Evolutionary conservation across 148 eudicot genomes (phyloP).

Genomic region (Cornus controversa): DNA sequence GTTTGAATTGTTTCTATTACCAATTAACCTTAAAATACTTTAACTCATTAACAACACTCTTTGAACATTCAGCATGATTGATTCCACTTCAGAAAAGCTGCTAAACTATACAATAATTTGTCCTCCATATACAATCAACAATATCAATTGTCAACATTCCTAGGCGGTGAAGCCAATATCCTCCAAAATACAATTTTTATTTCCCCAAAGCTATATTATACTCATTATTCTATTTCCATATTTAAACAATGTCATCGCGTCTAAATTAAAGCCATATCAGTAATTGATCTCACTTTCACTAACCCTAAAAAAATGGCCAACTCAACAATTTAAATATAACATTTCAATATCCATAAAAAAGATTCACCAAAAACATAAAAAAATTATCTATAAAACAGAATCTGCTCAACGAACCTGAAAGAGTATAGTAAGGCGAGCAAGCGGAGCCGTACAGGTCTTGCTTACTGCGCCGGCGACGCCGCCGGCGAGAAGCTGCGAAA

Average conservation of each 20-base stretch:
- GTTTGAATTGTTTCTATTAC: no score
- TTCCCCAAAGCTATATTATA: neutral
- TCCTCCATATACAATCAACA: no score
- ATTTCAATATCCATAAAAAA: no score
- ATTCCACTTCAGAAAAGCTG: no score
- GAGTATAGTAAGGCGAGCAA: constrained; percentile 69
- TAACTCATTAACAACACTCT: no score
- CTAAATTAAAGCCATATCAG: neutral
- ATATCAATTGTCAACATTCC: no score
- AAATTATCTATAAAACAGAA: neutral
- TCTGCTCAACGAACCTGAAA: constrained; percentile 40
- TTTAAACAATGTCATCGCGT: neutral
- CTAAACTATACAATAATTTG: no score
- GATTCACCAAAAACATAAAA: neutral
- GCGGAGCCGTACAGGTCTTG: constrained; percentile 79
- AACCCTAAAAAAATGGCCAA: neutral
- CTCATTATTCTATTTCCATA: neutral
- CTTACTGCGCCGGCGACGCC: constrained; percentile 78
- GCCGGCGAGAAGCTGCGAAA: constrained; percentile 65
- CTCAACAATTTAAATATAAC: neutral
- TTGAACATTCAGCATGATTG: no score
- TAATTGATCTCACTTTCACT: neutral
- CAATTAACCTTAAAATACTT: no score
- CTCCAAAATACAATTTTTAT: no score
- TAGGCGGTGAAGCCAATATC: no score